Percentiles rank a stretch among this genome's conserved stretches.
These are phyloP conservation scores for Alternaria novae-zelandiae DNA, from an alignment of 2,329 filamentous ascomycete species.

Conservation along the genomic window DNA sequence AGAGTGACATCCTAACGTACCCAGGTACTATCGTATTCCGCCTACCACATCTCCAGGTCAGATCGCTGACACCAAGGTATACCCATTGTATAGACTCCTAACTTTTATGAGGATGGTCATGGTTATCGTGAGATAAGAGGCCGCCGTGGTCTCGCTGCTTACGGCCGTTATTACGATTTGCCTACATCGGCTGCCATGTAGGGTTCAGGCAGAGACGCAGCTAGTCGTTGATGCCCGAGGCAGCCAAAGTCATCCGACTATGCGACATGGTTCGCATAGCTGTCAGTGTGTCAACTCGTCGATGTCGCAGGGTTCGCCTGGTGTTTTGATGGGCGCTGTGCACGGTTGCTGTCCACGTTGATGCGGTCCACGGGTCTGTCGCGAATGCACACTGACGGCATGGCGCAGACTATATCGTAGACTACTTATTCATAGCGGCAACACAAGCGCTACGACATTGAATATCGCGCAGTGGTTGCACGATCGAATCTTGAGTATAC, in stretches of 20 bases:
- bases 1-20: background rate
- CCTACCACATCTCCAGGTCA: background rate
- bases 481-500: background rate
- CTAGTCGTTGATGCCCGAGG: background rate
- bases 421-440: background rate
- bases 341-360: background rate
- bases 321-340: background rate
- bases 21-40: background rate
- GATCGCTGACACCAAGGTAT: background rate
- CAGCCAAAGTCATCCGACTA: background rate
- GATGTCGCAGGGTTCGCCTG: background rate
- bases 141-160: background rate
- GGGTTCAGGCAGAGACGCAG: background rate
- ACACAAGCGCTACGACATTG: background rate
- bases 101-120: background rate
- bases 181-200: background rate
- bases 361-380: background rate
- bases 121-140: background rate
- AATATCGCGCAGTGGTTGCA: background rate
- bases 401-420: background rate
- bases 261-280: background rate
- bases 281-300: background rate
- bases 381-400: background rate
- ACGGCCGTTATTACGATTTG: background rate
- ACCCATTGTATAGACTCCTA: background rate